Conservation (phyloP, 2,329 filamentous ascomycete species). For the Pyrenophora graminea region DNA sequence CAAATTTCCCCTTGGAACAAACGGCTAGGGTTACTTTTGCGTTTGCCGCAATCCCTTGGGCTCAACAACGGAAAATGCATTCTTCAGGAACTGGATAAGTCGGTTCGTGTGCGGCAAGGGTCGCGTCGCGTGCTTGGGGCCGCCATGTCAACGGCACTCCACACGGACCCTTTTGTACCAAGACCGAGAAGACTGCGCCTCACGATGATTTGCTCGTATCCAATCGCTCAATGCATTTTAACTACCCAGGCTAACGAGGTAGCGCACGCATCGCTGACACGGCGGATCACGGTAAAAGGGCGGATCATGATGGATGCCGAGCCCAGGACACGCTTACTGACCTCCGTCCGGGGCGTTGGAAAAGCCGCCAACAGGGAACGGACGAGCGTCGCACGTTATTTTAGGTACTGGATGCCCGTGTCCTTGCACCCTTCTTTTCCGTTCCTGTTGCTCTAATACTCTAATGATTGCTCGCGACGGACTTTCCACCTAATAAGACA, state of each 20-base stretch:
- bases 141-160: conserved; percentile 8
- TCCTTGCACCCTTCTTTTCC: conserved; percentile 10
- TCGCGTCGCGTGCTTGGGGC: conserved; percentile 11
- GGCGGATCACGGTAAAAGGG: conserved; percentile 6
- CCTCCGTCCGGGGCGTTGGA: conserved; percentile 8
- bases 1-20: background rate
- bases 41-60: background rate
- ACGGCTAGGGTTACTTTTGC: background rate
- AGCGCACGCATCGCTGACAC: conserved; percentile 11
- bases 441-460: background rate
- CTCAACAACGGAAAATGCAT: background rate
- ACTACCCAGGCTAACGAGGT: conserved; percentile 11
- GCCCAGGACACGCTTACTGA: conserved; percentile 15
- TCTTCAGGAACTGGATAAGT: background rate
- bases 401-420: conserved; percentile 18
- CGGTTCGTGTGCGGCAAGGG: conserved; percentile 1
- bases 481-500: conserved; percentile 5
- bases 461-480: conserved; percentile 10
- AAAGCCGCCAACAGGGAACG: conserved; percentile 14
- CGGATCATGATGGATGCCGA: conserved; percentile 17
- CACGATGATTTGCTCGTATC: conserved; percentile 7
- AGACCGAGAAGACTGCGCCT: conserved; percentile 8
- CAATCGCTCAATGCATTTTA: conserved; percentile 6
- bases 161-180: conserved; percentile 2
- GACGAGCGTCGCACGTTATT: conserved; percentile 17